These are phyloP conservation scores for Aspergillus leporis DNA, from an alignment of 495 filamentous ascomycete species.

Conservation along the genomic window DNA sequence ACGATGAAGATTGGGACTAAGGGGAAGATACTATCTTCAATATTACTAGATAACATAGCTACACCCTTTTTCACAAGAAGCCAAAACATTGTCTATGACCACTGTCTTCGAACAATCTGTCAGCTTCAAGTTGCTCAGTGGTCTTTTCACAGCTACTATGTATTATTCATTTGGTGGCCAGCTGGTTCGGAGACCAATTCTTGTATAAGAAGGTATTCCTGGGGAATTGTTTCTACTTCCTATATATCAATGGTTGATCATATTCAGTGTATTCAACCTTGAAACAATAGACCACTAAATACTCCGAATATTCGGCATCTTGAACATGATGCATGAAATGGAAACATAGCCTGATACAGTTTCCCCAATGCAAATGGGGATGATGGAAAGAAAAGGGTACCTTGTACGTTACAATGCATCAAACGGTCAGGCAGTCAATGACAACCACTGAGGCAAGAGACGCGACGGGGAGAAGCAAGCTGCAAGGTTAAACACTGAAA, in stretches of 20 bases:
- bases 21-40: constrained; percentile 7
- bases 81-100: background rate
- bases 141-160: background rate
- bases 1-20: constrained; percentile 82
- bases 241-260: too few relatives aligned
- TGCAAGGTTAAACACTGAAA: background rate
- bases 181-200: background rate
- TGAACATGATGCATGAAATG: constrained; percentile 14
- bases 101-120: background rate
- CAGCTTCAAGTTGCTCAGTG: background rate
- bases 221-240: too few relatives aligned
- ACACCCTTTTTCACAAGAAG: background rate
- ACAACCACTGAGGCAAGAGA: background rate
- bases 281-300: background rate
- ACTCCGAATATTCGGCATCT: background rate
- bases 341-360: too few relatives aligned
- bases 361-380: too few relatives aligned
- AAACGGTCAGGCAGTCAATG: background rate
- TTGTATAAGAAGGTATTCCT: too few relatives aligned
- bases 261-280: too few relatives aligned
- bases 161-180: background rate
- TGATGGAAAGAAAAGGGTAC: too few relatives aligned
- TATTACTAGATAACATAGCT: background rate
- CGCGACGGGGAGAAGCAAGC: background rate
- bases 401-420: too few relatives aligned